Percentiles rank a stretch among this genome's conserved stretches.
Evolutionary conservation across 164 flowering plant genomes (phyloP).

Genomic region (Kingdonia uniflora): DNA sequence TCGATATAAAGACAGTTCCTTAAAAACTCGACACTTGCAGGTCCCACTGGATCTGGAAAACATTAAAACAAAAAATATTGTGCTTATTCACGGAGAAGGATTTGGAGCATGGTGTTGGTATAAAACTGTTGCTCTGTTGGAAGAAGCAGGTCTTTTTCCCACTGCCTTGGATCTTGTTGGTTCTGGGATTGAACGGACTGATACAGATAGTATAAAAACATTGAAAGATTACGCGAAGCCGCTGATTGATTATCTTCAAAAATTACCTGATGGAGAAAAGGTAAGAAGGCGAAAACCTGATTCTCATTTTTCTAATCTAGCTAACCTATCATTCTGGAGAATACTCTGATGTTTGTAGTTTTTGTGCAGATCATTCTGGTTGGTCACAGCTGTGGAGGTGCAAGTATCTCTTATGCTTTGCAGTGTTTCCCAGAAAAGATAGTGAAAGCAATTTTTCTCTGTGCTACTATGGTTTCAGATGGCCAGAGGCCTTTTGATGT

Average conservation of each 20-base stretch:
- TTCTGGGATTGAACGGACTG: constrained; percentile 67
- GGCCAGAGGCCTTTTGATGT: constrained; percentile 92
- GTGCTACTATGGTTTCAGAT: constrained; percentile 84
- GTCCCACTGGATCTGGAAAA: constrained; percentile 50
- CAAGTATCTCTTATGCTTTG: constrained; percentile 81
- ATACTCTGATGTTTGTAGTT: constrained; percentile 1
- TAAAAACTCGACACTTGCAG: constrained; percentile 25
- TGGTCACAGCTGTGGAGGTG: constrained; percentile 96
- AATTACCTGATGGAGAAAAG: constrained; percentile 76
- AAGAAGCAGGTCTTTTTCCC: constrained; percentile 71
- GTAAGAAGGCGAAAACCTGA: constrained; percentile 18
- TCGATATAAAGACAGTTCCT: no score
- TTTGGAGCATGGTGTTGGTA: constrained; percentile 99
- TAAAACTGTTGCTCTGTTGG: constrained; percentile 79
- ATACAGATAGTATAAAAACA: constrained; percentile 45
- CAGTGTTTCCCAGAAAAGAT: constrained; percentile 67
- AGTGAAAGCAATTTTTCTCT: constrained; percentile 74
- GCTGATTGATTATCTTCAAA: constrained; percentile 49
- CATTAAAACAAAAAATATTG: constrained; percentile 50
- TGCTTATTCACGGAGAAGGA: constrained; percentile 93
- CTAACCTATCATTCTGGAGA: neutral
- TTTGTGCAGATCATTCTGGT: constrained; percentile 75
- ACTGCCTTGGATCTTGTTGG: constrained; percentile 77
- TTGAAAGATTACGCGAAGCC: constrained; percentile 81
- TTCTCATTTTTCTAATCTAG: no score